Evolutionary conservation across 2,329 filamentous ascomycete species (phyloP), one percentile per base, ranked within the genome.

Genomic region (Fusarium siculi): DNA sequence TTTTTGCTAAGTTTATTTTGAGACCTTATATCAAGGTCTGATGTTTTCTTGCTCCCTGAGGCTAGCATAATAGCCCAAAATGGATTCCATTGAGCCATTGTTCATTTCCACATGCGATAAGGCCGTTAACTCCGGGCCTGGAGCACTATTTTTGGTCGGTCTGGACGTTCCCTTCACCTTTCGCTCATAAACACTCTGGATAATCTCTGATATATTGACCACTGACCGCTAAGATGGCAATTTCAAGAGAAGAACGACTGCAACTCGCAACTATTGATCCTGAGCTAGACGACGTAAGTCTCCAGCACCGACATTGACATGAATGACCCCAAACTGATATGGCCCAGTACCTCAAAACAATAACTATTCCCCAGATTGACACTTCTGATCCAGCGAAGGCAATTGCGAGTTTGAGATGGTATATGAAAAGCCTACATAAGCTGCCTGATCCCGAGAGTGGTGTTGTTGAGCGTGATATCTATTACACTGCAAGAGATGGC

Each of bases 321-420:
- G 2, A 4, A 10, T 36, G 12, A 9, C 5, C 12, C 6, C 2
- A 10, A 11, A 23, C 18, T 42, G 7, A 19, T 9, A 4, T 2
- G 4, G 1, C 9, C 2, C 12, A 50, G 56, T 50, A 62, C 16
- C 37, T 63, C 3, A 32, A 25, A 15, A 19, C 55, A 1, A 36
- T 14, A 4, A 40, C 5, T 0, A 30, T 63, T 63, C 56, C 61
- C 5, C 30, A 43, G 4, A 18, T 62, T 7, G 56, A 63, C 14
- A 62, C 37, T 11, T 63, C 61, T 21, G 23, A 63, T 15, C 23
- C 55, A 5, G 1, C 23, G 4, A 62, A 43, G 10, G 36, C 30
- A 7, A 61, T 63, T 1, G 21, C 30, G n/a, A 23, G 32, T 1
- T 32, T 63, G 23, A 63, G 61, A 62, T 62, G 61, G 56, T 62